Conservation (phyloP, 2,329 filamentous ascomycete genomes). For the Alternaria longipes region DNA sequence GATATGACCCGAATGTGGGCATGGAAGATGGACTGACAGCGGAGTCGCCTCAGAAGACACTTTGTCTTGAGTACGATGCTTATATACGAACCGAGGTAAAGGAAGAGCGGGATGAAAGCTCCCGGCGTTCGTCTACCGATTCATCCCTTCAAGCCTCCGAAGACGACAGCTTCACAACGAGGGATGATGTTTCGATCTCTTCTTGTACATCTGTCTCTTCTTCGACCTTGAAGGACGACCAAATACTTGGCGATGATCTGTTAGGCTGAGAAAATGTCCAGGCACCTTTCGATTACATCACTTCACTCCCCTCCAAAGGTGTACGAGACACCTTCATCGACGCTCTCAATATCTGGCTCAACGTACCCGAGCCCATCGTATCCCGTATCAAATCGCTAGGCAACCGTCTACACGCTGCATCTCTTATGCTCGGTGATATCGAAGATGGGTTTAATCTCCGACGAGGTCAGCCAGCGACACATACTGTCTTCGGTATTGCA, state of each 20-base stretch:
- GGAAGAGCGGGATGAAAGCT: too few species aligned
- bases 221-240: too few species aligned
- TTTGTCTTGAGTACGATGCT: not conserved
- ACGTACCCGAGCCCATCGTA: not conserved
- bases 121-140: too few species aligned
- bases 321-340: not conserved
- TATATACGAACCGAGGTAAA: too few species aligned
- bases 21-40: not conserved
- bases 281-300: not conserved
- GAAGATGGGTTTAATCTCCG: not conserved
- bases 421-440: not conserved
- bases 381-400: not conserved
- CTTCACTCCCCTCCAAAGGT: not conserved
- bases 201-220: too few species aligned
- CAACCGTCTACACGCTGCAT: not conserved
- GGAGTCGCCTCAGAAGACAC: not conserved
- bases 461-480: not conserved
- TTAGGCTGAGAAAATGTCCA: not conserved
- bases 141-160: too few species aligned
- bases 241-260: too few species aligned
- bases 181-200: too few species aligned
- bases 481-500: not conserved
- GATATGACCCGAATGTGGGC: conserved; percentile 13
- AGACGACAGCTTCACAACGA: too few species aligned
- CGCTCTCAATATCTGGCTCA: not conserved